Percentiles rank a stretch among this genome's conserved stretches.
Conservation (phyloP, 208 protist species). For the Porcisia hertigi region DNA sequence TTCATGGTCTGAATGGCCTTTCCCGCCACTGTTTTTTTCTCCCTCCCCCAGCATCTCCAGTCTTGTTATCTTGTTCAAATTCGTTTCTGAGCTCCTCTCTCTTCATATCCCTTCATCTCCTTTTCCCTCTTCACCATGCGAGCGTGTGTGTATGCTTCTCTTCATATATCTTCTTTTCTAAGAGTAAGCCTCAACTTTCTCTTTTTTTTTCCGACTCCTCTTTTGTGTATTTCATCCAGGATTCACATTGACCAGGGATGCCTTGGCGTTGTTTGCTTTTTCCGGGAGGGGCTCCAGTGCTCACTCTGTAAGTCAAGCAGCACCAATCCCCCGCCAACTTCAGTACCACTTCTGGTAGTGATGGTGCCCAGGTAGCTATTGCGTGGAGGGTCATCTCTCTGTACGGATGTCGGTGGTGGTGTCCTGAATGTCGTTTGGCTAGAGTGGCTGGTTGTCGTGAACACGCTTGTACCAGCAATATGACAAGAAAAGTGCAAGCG, state of each 20-base stretch:
- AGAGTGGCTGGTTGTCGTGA: background rate
- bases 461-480: background rate
- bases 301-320: background rate
- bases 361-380: background rate
- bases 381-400: background rate
- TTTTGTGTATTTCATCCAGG: background rate
- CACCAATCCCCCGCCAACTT: background rate
- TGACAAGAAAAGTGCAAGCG: background rate
- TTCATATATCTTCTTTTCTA: slow-evolving; percentile 9
- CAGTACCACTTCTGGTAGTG: background rate
- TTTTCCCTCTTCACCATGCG: background rate
- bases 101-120: background rate
- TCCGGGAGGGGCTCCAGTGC: background rate
- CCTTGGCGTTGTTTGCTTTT: background rate
- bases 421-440: background rate
- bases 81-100: background rate
- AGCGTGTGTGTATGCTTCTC: slow-evolving; percentile 10
- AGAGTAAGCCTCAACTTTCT: slow-evolving; percentile 15
- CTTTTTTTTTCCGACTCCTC: background rate
- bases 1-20: background rate
- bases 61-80: background rate
- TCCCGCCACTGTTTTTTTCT: background rate
- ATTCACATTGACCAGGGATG: background rate
- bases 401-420: background rate
- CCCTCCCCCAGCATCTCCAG: background rate